Evolutionary conservation across 2,329 filamentous ascomycete species (phyloP), one percentile per base, ranked within the genome.

Genomic region (Aspergillus uvarum): DNA sequence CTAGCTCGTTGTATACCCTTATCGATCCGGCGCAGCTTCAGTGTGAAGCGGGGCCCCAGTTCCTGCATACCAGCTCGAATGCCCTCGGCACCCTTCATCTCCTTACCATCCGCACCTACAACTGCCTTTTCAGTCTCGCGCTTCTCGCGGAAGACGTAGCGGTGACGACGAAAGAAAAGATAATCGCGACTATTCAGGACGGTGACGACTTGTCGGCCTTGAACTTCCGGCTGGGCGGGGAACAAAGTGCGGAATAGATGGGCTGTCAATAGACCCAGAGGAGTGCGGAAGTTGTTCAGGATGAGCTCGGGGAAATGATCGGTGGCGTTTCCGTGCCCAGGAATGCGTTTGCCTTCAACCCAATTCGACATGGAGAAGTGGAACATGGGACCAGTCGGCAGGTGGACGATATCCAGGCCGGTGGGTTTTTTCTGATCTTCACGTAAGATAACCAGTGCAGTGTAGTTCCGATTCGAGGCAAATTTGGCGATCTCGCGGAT

Each of bases 131-230:
- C 95, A 0, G 89, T 92, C 58, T 86, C 82, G 11, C 89, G 83
- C 80, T 95, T 96, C 61, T 98, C 92, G 14, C 95, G 85, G 79
- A 99, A 97, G 1, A 96, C 85, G 72, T 99, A 99, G 51, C 95
- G 84, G 76, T 98, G 93, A 42, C 93, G 83, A 5, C 95, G 84
- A 54, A 98, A 84, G 75, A 99, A 99, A 68, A 98, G 95, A 76
- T 94, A 98, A 76, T 98, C 94, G 64, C 94, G 89, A 80, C 96
- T 93, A 69, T 97, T 97, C 77, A 97, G 92, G 55, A 97, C 79
- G 0, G 94, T 97, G 8, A 97, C 87, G 1, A 97, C 93, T 71
- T 97, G 93, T 24, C 94, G 83, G 4, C 94, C 94, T 66, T 89
- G 83, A 5, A 98, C 81, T 69, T 98, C 91, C 0, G 95, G 94